Base-by-base conservation (phyloP, 164 flowering plant species). In the Nymphaea colorata region DNA sequence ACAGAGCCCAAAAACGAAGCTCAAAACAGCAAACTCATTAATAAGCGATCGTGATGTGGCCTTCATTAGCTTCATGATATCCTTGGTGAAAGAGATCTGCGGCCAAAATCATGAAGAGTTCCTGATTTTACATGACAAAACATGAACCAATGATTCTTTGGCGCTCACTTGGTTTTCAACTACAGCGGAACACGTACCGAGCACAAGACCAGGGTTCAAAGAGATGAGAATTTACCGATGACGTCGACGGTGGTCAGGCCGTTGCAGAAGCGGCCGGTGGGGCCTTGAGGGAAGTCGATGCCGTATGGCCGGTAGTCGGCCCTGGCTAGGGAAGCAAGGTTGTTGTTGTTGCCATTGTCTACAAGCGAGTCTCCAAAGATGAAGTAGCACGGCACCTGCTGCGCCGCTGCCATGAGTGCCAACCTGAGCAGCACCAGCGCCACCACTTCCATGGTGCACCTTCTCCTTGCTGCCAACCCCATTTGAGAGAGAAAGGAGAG, bases 311-410 rank as follows among this genome's bases (percentile, higher is more conserved):
- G 62, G 66, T 86, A 87, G 71, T 89, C 74, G 42, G 89, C 89
- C 63, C 80, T 81, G 6, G 93, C 96, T 64, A 84, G 61, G 0
- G 96, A 82, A 0, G 75, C 51, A 4, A 87, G 80, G 18, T 59
- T 70, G 67, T 90, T 90, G 66, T 90, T 90, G 62, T 90, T 90
- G 7, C 96, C 96, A 78, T 86, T 87, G 53, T 90, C 96, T 16
- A 87, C 88, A 71, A 87, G 71, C 0, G 96, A 90, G 68, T 90
- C 96, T 2, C 96, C 96, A 69, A 90, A 90, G 14, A 90, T 82
- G 78, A 87, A 90, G 80, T 82, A 86, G 74, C 88, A 81, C 18
- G 91, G 89, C 6, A 83, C 94, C 70, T 81, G 86, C 6, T 76
- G 83, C 0, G 65, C 79, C 4, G 76, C 80, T 41, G 42, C 41